phyloP scores from a whole-genome alignment of 345 rosid genomes.

The Eucalyptus marginata region DNA sequence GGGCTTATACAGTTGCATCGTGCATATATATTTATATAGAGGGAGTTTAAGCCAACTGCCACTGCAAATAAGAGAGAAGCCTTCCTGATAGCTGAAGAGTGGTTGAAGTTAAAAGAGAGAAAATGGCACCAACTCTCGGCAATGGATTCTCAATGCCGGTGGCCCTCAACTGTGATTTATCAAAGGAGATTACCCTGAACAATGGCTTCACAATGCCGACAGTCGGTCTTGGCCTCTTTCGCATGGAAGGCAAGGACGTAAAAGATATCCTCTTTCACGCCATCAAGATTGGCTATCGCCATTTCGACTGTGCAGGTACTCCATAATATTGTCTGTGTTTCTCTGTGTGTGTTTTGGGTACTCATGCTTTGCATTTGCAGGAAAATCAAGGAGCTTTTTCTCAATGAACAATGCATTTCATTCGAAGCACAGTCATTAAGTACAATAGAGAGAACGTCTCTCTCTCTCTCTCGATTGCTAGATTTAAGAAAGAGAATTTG shows the following conservation, averaged over 20 bases:
- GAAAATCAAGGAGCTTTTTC: neutral
- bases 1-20: neutral
- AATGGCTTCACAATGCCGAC: conserved; percentile 71
- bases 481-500: neutral
- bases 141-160: neutral
- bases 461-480: neutral
- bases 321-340: neutral
- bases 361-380: too few relatives aligned
- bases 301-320: conserved; percentile 84
- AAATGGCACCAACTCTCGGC: neutral
- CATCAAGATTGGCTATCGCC: conserved; percentile 81
- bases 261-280: conserved; percentile 59
- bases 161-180: neutral
- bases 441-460: neutral
- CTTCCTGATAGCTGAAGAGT: neutral
- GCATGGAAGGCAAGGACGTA: conserved; percentile 50
- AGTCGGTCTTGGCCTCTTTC: conserved; percentile 76
- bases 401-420: neutral
- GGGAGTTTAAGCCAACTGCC: neutral
- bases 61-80: neutral
- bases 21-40: neutral
- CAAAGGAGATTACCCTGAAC: conserved; percentile 32
- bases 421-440: neutral
- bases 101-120: neutral
- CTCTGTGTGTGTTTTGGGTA: neutral